These are phyloP conservation scores for Suillus occidentalis DNA, from an alignment of 768 basidiomycete genomes.

Conservation along the genomic window DNA sequence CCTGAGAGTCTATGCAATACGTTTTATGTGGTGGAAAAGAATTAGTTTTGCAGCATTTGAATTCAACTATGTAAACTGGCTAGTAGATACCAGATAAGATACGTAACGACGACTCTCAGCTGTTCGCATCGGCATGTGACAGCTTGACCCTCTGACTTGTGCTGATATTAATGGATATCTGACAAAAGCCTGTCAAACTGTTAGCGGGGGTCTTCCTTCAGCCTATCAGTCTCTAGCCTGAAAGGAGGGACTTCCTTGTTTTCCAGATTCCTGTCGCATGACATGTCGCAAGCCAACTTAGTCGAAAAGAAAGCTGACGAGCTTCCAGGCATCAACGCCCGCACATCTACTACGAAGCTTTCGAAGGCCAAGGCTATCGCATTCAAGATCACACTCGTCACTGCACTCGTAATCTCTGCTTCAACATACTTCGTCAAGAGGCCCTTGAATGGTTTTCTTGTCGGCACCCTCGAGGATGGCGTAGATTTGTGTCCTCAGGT, in stretches of 20 bases:
- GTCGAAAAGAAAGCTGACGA: neutral
- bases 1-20: constrained; percentile 1
- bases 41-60: neutral
- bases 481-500: constrained; percentile 36
- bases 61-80: neutral
- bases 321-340: neutral
- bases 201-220: neutral
- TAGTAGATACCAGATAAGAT: neutral
- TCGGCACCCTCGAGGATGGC: neutral
- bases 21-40: neutral
- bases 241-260: neutral
- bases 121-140: neutral
- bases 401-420: constrained; percentile 14
- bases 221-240: neutral
- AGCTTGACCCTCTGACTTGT: neutral
- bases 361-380: constrained; percentile 22
- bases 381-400: constrained; percentile 15
- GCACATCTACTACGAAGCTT: constrained; percentile 20
- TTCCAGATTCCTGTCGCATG: neutral
- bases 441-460: neutral
- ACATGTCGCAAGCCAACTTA: neutral
- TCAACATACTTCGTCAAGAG: constrained; percentile 16
- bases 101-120: neutral
- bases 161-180: neutral
- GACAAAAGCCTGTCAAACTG: neutral